Percentiles rank a stretch among this genome's conserved stretches.
Evolutionary conservation across 2,329 filamentous ascomycete species (phyloP).

Genomic region (Trichoderma polysporum): DNA sequence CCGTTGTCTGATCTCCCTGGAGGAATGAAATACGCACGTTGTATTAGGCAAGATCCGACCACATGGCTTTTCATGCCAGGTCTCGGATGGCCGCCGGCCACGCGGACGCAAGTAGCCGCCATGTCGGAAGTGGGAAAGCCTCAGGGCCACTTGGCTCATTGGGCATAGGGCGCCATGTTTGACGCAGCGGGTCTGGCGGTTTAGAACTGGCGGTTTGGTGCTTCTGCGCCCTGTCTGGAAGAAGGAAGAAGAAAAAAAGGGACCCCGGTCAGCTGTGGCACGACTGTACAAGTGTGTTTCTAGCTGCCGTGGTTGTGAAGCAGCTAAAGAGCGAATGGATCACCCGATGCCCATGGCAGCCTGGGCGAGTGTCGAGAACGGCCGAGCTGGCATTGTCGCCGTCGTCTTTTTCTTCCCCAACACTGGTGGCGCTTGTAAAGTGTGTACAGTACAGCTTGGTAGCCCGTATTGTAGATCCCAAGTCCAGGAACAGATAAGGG

Average conservation of each 20-base stretch:
- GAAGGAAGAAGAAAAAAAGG: slow-evolving; percentile 6
- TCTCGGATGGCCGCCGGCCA: slow-evolving; percentile 23
- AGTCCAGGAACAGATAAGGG: neutral
- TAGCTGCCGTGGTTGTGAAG: slow-evolving; percentile 15
- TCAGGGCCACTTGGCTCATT: slow-evolving; percentile 21
- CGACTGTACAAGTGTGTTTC: slow-evolving; percentile 14
- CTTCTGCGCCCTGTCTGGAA: slow-evolving; percentile 11
- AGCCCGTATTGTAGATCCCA: neutral
- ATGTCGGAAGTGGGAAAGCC: slow-evolving; percentile 24
- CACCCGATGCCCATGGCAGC: slow-evolving; percentile 3
- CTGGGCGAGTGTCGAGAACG: neutral
- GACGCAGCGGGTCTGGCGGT: slow-evolving; percentile 14
- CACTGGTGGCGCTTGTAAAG: neutral
- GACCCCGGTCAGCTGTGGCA: slow-evolving; percentile 17
- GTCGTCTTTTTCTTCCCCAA: neutral
- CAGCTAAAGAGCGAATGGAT: slow-evolving; percentile 10
- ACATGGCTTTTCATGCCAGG: slow-evolving; percentile 23
- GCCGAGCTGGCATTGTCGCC: slow-evolving; percentile 9
- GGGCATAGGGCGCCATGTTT: slow-evolving; percentile 14
- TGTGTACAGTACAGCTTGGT: neutral
- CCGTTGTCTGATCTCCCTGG: neutral
- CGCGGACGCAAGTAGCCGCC: slow-evolving; percentile 23
- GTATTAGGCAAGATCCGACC: slow-evolving; percentile 23
- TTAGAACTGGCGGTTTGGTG: slow-evolving; percentile 6
- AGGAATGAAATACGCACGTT: slow-evolving; percentile 11